Evolutionary conservation across 1,284 basidiomycete genomes (phyloP), one percentile per base, ranked within the genome.

Genomic region (Puccinia coronata): DNA sequence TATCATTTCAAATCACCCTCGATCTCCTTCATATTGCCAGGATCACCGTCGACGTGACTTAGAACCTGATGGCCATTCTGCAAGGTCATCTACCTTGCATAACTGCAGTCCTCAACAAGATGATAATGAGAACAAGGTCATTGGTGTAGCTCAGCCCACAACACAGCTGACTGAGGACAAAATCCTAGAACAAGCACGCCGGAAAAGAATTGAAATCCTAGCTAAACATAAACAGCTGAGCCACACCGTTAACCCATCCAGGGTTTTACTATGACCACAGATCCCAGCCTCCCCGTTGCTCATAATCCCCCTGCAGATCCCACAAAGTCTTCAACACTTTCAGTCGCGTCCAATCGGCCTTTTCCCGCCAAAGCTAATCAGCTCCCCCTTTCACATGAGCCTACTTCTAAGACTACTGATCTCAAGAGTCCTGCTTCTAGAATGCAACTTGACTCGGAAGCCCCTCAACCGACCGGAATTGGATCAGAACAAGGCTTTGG

Each of bases 201-300:
- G 79, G 63, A 80, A 80, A 80, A 72, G 79, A 80, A 70, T 70
- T 80, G 79, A 72, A 61, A 80, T 80, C 70, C 49, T 80, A 80
- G 79, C 79, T 73, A 80, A 80, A 31, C 79, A 80, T 80, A 75
- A 75, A 49, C 79, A 80, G 59, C 69, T 71, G 28, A 39, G 31
- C 49, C 77, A 71, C 39, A 59, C 51, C 49, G 67, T 80, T 80
- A 80, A 80, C 77, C 53, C 77, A 67, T 80, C 67, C 77, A 80
- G 71, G 65, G 71, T 80, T 80, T 63, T 80, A 71, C 77, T 80
- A 51, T 79, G 49, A 57, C 78, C 39, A 72, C 78, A 69, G 78
- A 63, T 71, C 78, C 18, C 78, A 72, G 69, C 69, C 39, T 57
- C 53, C 53, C 55, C 55, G 55, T 71, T 59, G 25, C 61, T 67